These are phyloP conservation scores for Penicillium sp. DNA, from an alignment of 2,329 filamentous ascomycete species.

Conservation along the genomic window DNA sequence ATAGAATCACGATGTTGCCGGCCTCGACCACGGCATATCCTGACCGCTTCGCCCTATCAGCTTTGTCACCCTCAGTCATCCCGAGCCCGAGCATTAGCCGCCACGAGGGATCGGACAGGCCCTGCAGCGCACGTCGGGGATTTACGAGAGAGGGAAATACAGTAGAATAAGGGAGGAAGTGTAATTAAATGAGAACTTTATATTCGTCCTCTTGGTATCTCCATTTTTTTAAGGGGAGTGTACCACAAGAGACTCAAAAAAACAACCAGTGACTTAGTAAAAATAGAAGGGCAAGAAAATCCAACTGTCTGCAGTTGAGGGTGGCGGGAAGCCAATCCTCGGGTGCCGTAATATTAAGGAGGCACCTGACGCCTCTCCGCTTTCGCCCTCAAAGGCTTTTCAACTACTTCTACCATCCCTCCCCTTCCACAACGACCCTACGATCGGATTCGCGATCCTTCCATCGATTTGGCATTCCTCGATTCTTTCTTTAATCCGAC, in stretches of 20 bases:
- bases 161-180: not conserved
- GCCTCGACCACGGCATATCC: not conserved
- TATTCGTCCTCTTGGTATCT: too few species aligned
- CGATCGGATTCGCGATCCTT: conserved; percentile 13
- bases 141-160: not conserved
- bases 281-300: not conserved
- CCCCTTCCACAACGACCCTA: conserved; percentile 15
- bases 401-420: conserved; percentile 23
- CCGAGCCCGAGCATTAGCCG: conserved; percentile 10
- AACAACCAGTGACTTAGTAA: not conserved
- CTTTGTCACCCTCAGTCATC: conserved; percentile 7
- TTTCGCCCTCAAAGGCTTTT: conserved; percentile 36
- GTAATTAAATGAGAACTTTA: not conserved
- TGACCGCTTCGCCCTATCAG: not conserved
- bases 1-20: not conserved
- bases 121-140: conserved; percentile 7
- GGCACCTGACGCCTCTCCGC: conserved; percentile 39
- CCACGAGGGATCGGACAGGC: conserved; percentile 9
- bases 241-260: not conserved
- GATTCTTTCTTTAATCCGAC: conserved; percentile 14
- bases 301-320: conserved; percentile 13
- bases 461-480: conserved; percentile 14
- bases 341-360: conserved; percentile 37
- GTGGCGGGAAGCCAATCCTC: conserved; percentile 29
- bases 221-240: not conserved